These are phyloP conservation scores for Xylaria sp. DNA, from an alignment of 2,329 filamentous ascomycete species.

Conservation along the genomic window DNA sequence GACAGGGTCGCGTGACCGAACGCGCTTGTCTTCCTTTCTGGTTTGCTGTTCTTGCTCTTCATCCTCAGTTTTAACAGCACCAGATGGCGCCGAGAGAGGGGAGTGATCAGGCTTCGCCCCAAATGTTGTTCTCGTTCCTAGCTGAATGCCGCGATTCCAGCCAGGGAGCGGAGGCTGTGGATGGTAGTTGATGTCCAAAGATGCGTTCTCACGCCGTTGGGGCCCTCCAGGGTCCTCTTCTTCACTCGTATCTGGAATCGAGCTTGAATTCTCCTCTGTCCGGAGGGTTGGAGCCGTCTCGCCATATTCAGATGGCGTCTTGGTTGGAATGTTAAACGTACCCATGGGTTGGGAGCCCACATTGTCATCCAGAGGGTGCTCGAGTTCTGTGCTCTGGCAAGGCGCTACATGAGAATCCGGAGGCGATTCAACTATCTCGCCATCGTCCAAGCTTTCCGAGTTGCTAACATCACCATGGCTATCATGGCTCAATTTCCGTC, in stretches of 20 bases:
- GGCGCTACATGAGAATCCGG: slow-evolving; percentile 19
- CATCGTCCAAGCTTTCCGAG: slow-evolving; percentile 49
- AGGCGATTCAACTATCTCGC: slow-evolving; percentile 49
- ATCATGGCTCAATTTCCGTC: slow-evolving; percentile 35
- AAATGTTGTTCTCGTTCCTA: slow-evolving; percentile 45
- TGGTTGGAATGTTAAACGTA: not conserved
- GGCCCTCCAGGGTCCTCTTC: slow-evolving; percentile 4
- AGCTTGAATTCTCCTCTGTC: not conserved
- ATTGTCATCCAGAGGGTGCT: slow-evolving; percentile 8
- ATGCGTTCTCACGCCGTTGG: slow-evolving; percentile 4
- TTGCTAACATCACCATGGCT: slow-evolving; percentile 26
- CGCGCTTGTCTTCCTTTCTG: slow-evolving; percentile 32
- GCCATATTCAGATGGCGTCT: slow-evolving; percentile 39
- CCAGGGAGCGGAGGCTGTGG: slow-evolving; percentile 29
- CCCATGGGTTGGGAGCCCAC: slow-evolving; percentile 1
- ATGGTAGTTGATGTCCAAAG: not conserved
- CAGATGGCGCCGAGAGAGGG: slow-evolving; percentile 28
- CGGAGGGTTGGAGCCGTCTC: slow-evolving; percentile 28
- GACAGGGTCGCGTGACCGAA: slow-evolving; percentile 26
- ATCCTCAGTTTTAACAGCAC: slow-evolving; percentile 1
- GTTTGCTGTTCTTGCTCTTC: slow-evolving; percentile 13
- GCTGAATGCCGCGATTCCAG: slow-evolving; percentile 44
- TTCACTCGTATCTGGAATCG: not conserved
- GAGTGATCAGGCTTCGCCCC: slow-evolving; percentile 33
- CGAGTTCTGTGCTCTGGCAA: not conserved